Evolutionary conservation across 2,329 filamentous ascomycete species (phyloP), one percentile per base, ranked within the genome.

Genomic region (Hymenoscyphus scutula): DNA sequence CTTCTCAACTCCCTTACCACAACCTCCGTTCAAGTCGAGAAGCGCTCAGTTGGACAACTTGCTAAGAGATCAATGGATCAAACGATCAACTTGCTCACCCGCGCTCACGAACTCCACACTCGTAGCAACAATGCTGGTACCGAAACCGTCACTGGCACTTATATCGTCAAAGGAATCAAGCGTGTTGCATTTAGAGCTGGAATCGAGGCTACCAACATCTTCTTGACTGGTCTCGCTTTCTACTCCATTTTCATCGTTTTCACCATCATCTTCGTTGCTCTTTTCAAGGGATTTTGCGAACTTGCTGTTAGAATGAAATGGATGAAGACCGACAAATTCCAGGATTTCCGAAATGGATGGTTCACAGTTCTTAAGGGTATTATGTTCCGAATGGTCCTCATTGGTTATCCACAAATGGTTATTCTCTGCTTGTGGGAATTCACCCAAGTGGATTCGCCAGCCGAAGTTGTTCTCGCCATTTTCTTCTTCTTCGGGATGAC

Each of bases 291-390:
- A 62, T 77, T 89, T 68, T 92, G 89, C 75, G 93, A 97, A 76
- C 75, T 90, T 56, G 85, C 89, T 11, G 87, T 87, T 69, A 92
- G 87, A 78, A 82, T 85, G 65, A 86, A 87, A 71, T 89, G 86
- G 82, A 92, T 97, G 81, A 90, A 91, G 78, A 81, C 82, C 61
- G 90, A 97, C 74, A 92, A 91, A 71, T 97, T 97, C 77, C 82
- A 89, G 69, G 93, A 97, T 71, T 97, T 98, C 84, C 89, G 94
- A 67, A 94, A 95, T 71, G 92, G 92, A 69, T 97, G 94, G 94
- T 87, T 89, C 67, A 93, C 92, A 15, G 89, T 97, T 5, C 84
- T 97, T 72, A 96, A 96, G 81, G 94, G 94, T 62, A 96, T 97
- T 69, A 82, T 97, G 67, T 97, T 95, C 84, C 90, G 94, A 67